These are phyloP conservation scores for Oryza meridionalis DNA, from an alignment of 176 grass and related monocot genomes.

Conservation along the genomic window DNA sequence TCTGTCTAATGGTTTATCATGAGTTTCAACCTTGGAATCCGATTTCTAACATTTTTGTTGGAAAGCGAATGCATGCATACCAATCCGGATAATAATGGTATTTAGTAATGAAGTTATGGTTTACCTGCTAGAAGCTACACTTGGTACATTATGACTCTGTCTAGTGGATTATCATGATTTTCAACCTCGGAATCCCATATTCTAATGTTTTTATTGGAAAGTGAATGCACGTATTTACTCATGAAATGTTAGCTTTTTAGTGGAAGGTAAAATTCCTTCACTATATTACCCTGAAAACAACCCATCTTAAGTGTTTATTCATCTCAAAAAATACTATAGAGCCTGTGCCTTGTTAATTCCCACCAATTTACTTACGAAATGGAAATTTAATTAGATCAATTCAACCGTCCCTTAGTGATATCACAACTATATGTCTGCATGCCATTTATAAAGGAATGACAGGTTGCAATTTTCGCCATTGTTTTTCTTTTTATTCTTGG, in stretches of 20 bases:
- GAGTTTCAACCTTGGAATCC: background rate
- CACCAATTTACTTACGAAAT: background rate
- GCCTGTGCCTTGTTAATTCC: background rate
- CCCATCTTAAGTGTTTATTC: background rate
- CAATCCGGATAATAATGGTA: background rate
- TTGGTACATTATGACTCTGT: background rate
- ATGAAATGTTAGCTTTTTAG: background rate
- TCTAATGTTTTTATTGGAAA: background rate
- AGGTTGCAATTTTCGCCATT: conserved; percentile 15
- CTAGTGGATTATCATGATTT: background rate
- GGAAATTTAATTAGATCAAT: conserved; percentile 10
- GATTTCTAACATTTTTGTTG: background rate
- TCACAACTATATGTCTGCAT: conserved; percentile 6
- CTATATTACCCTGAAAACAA: background rate
- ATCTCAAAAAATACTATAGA: conserved; percentile 6
- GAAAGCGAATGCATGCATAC: background rate
- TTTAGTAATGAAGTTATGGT: background rate
- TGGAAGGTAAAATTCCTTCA: background rate
- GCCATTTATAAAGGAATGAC: background rate
- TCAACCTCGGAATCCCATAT: background rate
- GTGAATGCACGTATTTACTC: background rate
- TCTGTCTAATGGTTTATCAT: conserved; percentile 7
- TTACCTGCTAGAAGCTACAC: background rate
- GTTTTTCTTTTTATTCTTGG: background rate
- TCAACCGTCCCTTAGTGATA: background rate